Conservation (phyloP, 192 early-diverging fungal genomes). For the Chytriomyces sp. region DNA sequence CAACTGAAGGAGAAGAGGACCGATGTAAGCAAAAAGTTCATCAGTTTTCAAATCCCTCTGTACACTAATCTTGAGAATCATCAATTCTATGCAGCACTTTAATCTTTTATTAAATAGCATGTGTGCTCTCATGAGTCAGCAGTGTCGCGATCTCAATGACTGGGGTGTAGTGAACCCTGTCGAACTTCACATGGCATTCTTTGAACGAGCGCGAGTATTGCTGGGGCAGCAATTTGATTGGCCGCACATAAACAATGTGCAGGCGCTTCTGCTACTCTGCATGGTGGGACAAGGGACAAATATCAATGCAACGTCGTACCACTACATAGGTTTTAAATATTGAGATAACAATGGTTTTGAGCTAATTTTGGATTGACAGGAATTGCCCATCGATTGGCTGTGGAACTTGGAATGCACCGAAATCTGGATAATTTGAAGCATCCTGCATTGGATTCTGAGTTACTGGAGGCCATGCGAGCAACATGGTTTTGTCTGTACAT, state of each 20-base stretch:
- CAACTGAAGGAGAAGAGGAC: slow-evolving; percentile 52
- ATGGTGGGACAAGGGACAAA: slow-evolving; percentile 55
- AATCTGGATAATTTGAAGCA: slow-evolving; percentile 53
- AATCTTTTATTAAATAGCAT: slow-evolving; percentile 53
- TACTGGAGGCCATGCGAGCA: slow-evolving; percentile 52
- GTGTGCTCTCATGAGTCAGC: slow-evolving; percentile 56
- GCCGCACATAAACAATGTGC: slow-evolving; percentile 58
- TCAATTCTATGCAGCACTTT: slow-evolving; percentile 41
- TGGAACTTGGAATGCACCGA: slow-evolving; percentile 59
- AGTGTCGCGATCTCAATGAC: slow-evolving; percentile 40
- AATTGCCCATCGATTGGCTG: slow-evolving; percentile 54
- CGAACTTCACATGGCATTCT: slow-evolving; percentile 52
- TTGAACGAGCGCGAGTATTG: slow-evolving; percentile 48
- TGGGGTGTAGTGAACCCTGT: slow-evolving; percentile 46
- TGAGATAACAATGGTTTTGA: not conserved
- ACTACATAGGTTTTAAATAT: slow-evolving; percentile 46
- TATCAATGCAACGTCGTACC: slow-evolving; percentile 50
- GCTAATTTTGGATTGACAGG: slow-evolving; percentile 33
- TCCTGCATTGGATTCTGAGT: slow-evolving; percentile 39
- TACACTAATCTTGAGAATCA: not conserved
- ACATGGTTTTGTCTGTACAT: slow-evolving; percentile 61
- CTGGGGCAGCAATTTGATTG: slow-evolving; percentile 57
- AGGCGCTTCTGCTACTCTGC: slow-evolving; percentile 48
- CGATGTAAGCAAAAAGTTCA: slow-evolving; percentile 31
- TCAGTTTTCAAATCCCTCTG: not conserved